Evolutionary conservation across 495 filamentous ascomycete genomes (phyloP).

Genomic region (Neurospora sp.): DNA sequence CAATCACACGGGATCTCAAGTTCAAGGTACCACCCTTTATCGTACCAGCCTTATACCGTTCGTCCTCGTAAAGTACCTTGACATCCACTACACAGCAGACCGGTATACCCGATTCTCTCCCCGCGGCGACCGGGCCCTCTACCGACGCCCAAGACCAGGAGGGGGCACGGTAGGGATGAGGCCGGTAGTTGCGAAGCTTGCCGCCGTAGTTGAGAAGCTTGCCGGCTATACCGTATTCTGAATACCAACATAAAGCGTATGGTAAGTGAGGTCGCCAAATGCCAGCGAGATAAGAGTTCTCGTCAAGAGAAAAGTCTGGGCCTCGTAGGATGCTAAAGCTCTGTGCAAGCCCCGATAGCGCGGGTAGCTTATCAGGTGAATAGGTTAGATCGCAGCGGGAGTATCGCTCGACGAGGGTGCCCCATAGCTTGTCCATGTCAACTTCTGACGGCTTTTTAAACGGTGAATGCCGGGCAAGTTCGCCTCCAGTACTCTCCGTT

Average conservation of each 20-base stretch:
- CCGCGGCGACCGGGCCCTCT: neutral
- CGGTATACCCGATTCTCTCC: neutral
- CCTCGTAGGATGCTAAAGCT: neutral
- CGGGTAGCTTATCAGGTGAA: neutral
- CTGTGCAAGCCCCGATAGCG: neutral
- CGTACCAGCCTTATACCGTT: neutral
- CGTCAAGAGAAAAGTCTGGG: neutral
- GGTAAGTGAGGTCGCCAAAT: neutral
- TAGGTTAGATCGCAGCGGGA: neutral
- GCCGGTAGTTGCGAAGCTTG: neutral
- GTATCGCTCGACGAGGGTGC: neutral
- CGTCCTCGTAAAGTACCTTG: neutral
- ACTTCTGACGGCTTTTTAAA: neutral
- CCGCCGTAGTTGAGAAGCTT: too few relatives aligned
- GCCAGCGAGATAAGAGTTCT: neutral
- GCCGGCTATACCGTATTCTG: too few relatives aligned
- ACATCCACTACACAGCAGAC: neutral
- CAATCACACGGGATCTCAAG: neutral
- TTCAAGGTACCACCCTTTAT: neutral
- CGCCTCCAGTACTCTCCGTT: neutral
- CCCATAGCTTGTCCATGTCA: neutral
- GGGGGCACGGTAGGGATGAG: neutral
- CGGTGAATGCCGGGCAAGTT: neutral
- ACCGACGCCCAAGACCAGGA: neutral
- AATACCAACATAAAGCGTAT: neutral